Conservation (phyloP, 371 early-diverging fungal species). For the Choanephora cucurbitarum region DNA sequence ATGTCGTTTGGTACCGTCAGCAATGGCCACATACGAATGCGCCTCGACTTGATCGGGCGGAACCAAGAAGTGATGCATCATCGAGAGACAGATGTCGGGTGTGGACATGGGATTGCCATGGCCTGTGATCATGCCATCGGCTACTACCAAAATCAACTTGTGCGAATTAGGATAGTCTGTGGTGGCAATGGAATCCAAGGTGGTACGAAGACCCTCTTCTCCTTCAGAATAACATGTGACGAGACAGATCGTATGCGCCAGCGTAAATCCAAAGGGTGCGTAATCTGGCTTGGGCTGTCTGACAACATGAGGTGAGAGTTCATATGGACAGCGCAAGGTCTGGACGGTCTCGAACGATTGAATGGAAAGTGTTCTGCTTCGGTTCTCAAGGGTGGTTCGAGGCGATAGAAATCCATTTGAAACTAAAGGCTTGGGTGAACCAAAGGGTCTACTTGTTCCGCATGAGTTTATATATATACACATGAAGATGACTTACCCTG, state of each 20-base stretch:
- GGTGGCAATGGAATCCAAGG: conserved; percentile 92
- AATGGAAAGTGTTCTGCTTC: conserved; percentile 21
- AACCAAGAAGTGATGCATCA: conserved; percentile 77
- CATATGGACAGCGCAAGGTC: conserved; percentile 14
- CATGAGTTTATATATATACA: too few relatives aligned
- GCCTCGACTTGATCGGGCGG: conserved; percentile 63
- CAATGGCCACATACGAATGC: conserved; percentile 90
- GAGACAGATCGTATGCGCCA: conserved; percentile 74
- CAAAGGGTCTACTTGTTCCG: conserved; percentile 19
- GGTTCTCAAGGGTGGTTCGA: conserved; percentile 23
- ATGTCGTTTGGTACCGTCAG: conserved; percentile 89
- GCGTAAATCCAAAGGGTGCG: conserved; percentile 66
- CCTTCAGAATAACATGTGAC: conserved; percentile 95
- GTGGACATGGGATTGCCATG: conserved; percentile 77
- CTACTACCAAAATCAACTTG: conserved; percentile 90
- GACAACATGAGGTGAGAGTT: conserved; percentile 35
- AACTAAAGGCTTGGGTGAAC: neutral
- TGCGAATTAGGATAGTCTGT: conserved; percentile 91
- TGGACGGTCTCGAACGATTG: conserved; percentile 17
- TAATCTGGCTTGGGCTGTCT: conserved; percentile 51
- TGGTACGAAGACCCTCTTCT: conserved; percentile 87
- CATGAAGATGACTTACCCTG: too few relatives aligned
- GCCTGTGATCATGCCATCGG: conserved; percentile 87
- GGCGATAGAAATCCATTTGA: conserved; percentile 12
- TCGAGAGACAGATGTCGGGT: conserved; percentile 78